phyloP scores from a whole-genome alignment of 2,329 filamentous ascomycete species.

The Tolypocladium ovalisporum region DNA sequence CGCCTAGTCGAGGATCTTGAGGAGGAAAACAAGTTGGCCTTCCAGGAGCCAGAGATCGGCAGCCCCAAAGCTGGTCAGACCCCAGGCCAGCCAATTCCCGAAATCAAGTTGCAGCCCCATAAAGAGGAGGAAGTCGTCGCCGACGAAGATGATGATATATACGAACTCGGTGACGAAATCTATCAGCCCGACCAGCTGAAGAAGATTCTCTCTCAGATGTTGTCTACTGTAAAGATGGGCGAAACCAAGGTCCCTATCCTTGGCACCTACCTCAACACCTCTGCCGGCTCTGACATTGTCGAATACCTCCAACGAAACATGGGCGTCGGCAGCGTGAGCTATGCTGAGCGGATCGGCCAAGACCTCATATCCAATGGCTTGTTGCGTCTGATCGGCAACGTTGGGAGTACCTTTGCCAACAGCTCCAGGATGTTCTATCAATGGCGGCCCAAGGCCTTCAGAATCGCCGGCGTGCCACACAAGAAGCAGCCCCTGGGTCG shows the following conservation, averaged over 20 bases:
- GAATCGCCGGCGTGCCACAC: constrained; percentile 76
- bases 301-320: constrained; percentile 89
- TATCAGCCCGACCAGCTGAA: constrained; percentile 83
- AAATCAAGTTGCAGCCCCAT: constrained; percentile 76
- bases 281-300: constrained; percentile 83
- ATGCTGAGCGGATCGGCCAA: constrained; percentile 90
- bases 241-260: constrained; percentile 94
- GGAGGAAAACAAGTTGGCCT: constrained; percentile 96
- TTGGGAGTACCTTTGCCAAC: constrained; percentile 92
- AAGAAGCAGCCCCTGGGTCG: constrained; percentile 67
- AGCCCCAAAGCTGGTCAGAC: constrained; percentile 50
- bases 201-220: constrained; percentile 77
- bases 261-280: constrained; percentile 89
- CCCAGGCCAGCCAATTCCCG: constrained; percentile 49
- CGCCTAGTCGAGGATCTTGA: constrained; percentile 91
- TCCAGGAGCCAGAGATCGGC: constrained; percentile 73
- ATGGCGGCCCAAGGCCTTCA: constrained; percentile 88
- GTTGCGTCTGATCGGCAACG: constrained; percentile 81
- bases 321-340: constrained; percentile 72
- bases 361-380: constrained; percentile 82
- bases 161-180: constrained; percentile 83
- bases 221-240: constrained; percentile 74
- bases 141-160: constrained; percentile 65
- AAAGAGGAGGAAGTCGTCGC: constrained; percentile 41
- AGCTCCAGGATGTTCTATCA: constrained; percentile 97